A percentile compares a stretch with the other conserved stretches of the same genome.
These are phyloP conservation scores for Ustilago cynodontis DNA, from an alignment of 1,284 basidiomycete species.

Conservation along the genomic window DNA sequence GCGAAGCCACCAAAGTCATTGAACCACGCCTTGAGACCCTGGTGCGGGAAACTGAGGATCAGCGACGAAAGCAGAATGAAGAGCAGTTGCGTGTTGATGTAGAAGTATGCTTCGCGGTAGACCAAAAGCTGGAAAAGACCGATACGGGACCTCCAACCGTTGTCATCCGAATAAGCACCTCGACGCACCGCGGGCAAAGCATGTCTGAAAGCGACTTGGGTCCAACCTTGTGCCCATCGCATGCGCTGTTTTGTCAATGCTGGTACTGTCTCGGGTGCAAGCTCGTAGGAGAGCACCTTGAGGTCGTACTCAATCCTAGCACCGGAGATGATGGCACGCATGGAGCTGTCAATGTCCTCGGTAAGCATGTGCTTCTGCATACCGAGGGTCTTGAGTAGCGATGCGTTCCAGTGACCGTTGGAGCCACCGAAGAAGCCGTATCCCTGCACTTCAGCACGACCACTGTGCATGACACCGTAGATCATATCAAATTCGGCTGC, in stretches of 20 bases:
- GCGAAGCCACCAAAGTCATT: conserved; percentile 52
- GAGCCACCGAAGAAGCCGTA: conserved; percentile 65
- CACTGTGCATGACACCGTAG: conserved; percentile 63
- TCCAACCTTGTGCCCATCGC: conserved; percentile 66
- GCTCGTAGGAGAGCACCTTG: conserved; percentile 60
- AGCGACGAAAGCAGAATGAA: conserved; percentile 50
- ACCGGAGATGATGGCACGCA: conserved; percentile 64
- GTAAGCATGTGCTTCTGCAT: conserved; percentile 65
- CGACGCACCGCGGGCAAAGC: conserved; percentile 46
- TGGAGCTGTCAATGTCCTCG: conserved; percentile 64
- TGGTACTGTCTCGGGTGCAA: conserved; percentile 54
- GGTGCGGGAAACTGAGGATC: conserved; percentile 31
- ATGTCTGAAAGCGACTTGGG: conserved; percentile 62
- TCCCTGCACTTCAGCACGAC: conserved; percentile 56
- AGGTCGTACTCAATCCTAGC: conserved; percentile 63
- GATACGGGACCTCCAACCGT: conserved; percentile 47
- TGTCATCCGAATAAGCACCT: conserved; percentile 58
- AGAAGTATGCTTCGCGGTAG: conserved; percentile 61
- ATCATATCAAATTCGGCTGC: conserved; percentile 65
- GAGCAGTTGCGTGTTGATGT: conserved; percentile 48
- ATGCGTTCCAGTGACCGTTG: conserved; percentile 66
- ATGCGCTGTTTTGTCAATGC: conserved; percentile 62
- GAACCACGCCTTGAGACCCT: conserved; percentile 49
- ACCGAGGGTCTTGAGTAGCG: conserved; percentile 54
- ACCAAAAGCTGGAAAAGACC: conserved; percentile 61